phyloP scores from a whole-genome alignment of 345 rosid species.

The Sonneratia alba region DNA sequence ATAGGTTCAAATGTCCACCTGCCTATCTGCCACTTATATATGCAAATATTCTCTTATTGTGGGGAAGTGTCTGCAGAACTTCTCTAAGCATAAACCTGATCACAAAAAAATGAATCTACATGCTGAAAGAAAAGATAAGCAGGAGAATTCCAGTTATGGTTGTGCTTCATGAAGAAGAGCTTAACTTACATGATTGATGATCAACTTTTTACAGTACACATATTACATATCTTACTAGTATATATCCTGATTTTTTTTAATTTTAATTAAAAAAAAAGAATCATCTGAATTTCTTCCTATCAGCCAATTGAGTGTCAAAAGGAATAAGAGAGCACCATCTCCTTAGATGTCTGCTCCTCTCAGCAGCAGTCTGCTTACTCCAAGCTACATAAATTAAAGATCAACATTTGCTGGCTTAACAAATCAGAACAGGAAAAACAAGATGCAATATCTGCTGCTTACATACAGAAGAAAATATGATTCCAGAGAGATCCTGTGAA shows the following conservation, averaged over 20 bases:
- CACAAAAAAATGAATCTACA: too few relatives aligned
- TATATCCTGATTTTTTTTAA: too few relatives aligned
- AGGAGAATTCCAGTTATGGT: background rate
- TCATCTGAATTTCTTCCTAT: background rate
- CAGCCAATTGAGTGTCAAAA: background rate
- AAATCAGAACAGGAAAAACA: background rate
- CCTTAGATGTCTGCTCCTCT: constrained; percentile 68
- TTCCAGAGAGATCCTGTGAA: too few relatives aligned
- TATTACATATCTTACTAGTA: background rate
- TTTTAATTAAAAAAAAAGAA: background rate
- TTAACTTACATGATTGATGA: background rate
- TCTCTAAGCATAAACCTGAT: too few relatives aligned
- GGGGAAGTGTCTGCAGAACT: too few relatives aligned
- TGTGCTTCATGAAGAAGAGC: background rate
- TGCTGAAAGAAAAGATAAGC: background rate
- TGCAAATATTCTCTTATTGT: too few relatives aligned
- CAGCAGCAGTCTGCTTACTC: constrained; percentile 78
- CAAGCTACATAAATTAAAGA: constrained; percentile 39
- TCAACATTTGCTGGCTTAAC: background rate
- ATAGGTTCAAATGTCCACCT: too few relatives aligned
- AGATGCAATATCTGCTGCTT: background rate
- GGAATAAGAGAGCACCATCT: constrained; percentile 47
- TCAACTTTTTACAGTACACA: background rate
- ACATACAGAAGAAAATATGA: too few relatives aligned
- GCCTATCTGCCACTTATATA: too few relatives aligned